Evolutionary conservation across 2,329 filamentous ascomycete species (phyloP).

Genomic region (Tympanopsis confertula): DNA sequence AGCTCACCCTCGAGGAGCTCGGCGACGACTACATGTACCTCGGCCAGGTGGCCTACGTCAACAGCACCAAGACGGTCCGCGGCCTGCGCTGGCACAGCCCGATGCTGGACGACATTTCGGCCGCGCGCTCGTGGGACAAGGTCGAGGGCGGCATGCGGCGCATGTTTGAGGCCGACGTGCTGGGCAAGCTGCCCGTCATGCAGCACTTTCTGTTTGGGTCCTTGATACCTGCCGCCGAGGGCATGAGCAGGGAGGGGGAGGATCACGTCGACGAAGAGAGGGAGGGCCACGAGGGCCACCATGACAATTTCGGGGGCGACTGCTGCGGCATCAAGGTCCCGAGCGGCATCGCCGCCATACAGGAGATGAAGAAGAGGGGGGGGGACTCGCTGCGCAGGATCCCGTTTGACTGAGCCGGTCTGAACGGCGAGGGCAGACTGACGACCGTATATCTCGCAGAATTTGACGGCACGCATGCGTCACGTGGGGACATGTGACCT

Average conservation of each 20-base stretch:
- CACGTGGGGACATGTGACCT: too few relatives aligned
- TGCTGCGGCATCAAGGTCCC: conserved; percentile 98
- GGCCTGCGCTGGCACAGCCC: conserved; percentile 92
- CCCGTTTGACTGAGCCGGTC: neutral
- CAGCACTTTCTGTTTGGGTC: conserved; percentile 94
- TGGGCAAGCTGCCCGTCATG: conserved; percentile 92
- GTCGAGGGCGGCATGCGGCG: conserved; percentile 89
- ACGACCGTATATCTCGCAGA: too few relatives aligned
- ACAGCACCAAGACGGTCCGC: conserved; percentile 90
- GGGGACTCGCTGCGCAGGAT: conserved; percentile 13
- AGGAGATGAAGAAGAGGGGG: conserved; percentile 71
- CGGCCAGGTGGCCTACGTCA: conserved; percentile 85
- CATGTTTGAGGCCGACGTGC: conserved; percentile 90
- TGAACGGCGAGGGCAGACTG: too few relatives aligned
- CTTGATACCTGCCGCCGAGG: conserved; percentile 66
- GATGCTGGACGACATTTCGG: conserved; percentile 95
- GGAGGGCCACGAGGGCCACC: conserved; percentile 36
- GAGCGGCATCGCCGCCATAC: conserved; percentile 79
- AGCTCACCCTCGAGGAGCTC: conserved; percentile 77
- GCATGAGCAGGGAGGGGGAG: conserved; percentile 61
- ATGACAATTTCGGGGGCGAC: conserved; percentile 72
- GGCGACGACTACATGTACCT: conserved; percentile 77
- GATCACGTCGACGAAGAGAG: conserved; percentile 34
- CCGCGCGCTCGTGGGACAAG: conserved; percentile 80
- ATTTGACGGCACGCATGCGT: too few relatives aligned